A percentile compares a stretch with the other conserved stretches of the same genome.
phyloP scores from a whole-genome alignment of 1,284 basidiomycete species.

The Hemileia vastatrix region DNA sequence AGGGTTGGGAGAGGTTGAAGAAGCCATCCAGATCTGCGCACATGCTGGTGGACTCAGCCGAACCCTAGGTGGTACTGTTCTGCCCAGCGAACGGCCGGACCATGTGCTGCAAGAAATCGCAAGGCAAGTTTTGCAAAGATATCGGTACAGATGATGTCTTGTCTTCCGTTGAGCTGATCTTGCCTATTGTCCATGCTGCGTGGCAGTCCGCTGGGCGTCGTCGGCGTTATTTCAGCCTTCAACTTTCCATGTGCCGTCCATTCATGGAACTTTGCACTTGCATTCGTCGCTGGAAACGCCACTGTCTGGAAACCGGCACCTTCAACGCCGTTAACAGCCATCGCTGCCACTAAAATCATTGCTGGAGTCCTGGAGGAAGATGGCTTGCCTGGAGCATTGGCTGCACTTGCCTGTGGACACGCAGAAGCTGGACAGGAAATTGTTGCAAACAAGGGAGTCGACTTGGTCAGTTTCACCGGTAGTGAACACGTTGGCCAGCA shows the following conservation, averaged over 20 bases:
- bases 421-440: slow-evolving; percentile 69
- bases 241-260: slow-evolving; percentile 28
- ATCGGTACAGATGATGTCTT: slow-evolving; percentile 55
- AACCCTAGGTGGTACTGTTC: slow-evolving; percentile 30
- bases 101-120: slow-evolving; percentile 32
- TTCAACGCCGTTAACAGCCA: slow-evolving; percentile 72
- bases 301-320: slow-evolving; percentile 93
- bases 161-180: slow-evolving; percentile 73
- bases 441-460: slow-evolving; percentile 61
- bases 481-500: slow-evolving; percentile 75
- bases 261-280: slow-evolving; percentile 75
- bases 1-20: slow-evolving; percentile 83
- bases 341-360: slow-evolving; percentile 78
- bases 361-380: slow-evolving; percentile 69
- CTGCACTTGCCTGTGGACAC: slow-evolving; percentile 70
- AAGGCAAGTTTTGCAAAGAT: neutral
- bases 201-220: slow-evolving; percentile 81
- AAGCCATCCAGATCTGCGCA: slow-evolving; percentile 81
- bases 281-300: slow-evolving; percentile 79
- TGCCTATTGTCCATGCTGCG: slow-evolving; percentile 76
- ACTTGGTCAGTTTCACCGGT: slow-evolving; percentile 83
- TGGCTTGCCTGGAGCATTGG: slow-evolving; percentile 68
- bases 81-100: slow-evolving; percentile 34
- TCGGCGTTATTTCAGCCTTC: slow-evolving; percentile 54
- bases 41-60: slow-evolving; percentile 61